Percentiles rank a stretch among this genome's conserved stretches.
phyloP scores from a whole-genome alignment of 23 red algal genomes.

The Gracilariopsis chorda region DNA sequence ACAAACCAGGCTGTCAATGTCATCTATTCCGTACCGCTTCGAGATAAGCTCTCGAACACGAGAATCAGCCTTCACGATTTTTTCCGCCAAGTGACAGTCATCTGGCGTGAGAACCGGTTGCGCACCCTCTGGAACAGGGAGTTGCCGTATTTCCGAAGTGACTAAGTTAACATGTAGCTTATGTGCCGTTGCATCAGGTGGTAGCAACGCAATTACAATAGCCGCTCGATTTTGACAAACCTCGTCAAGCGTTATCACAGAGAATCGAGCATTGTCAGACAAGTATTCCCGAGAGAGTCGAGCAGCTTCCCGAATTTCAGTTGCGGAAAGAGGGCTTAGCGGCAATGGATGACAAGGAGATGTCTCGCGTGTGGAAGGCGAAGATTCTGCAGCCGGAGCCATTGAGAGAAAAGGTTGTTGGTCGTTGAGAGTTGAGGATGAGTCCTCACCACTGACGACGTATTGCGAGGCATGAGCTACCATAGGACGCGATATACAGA shows the following conservation, averaged over 20 bases:
- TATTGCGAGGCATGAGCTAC: too few species aligned
- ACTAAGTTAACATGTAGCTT: background rate
- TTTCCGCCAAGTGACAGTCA: conserved; percentile 38
- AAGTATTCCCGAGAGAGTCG: background rate
- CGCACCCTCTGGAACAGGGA: background rate
- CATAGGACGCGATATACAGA: too few species aligned
- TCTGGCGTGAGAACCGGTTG: conserved; percentile 51
- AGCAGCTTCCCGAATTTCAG: background rate
- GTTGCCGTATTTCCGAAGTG: background rate
- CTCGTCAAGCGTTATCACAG: conserved; percentile 3
- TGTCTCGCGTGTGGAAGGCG: background rate
- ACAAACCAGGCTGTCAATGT: conserved; percentile 36
- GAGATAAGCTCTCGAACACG: background rate
- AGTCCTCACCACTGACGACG: too few species aligned
- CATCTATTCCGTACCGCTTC: conserved; percentile 24
- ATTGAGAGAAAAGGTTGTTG: too few species aligned
- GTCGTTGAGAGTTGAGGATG: too few species aligned
- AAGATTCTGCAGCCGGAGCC: conserved; percentile 3
- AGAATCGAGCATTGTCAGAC: background rate
- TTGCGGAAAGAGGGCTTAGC: background rate
- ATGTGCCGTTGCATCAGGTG: background rate
- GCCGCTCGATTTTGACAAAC: background rate
- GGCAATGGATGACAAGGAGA: background rate
- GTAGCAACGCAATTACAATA: background rate
- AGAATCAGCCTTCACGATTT: conserved; percentile 9